These are phyloP conservation scores for Aspergillus spinulosporus DNA, from an alignment of 2,329 filamentous ascomycete species.

Conservation along the genomic window DNA sequence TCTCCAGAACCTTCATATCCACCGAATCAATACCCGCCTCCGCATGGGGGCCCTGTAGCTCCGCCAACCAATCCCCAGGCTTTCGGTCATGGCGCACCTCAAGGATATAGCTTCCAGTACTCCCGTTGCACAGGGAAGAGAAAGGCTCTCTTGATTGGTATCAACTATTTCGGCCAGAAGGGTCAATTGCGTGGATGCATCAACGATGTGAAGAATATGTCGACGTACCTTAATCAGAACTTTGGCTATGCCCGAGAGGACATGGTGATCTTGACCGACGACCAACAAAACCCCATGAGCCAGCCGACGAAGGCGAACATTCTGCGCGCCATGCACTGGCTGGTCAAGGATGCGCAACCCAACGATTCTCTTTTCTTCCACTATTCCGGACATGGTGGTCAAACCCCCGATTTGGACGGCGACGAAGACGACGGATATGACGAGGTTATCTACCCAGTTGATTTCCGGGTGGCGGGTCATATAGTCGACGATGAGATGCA, in stretches of 20 bases:
- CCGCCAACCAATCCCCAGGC: conserved; percentile 67
- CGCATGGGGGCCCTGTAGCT: conserved; percentile 57
- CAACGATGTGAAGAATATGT: conserved; percentile 98
- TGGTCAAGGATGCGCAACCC: conserved; percentile 87
- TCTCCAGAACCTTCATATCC: conserved; percentile 54
- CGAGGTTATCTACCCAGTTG: conserved; percentile 77
- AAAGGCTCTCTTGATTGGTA: conserved; percentile 88
- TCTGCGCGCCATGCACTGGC: conserved; percentile 93
- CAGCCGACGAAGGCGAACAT: conserved; percentile 97
- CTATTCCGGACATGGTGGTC: conserved; percentile 83
- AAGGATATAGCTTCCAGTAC: conserved; percentile 82
- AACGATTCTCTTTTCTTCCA: conserved; percentile 98
- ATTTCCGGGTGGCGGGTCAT: conserved; percentile 68
- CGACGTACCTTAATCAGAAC: conserved; percentile 79
- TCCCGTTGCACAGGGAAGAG: conserved; percentile 84
- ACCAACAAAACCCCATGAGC: conserved; percentile 96
- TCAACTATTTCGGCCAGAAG: conserved; percentile 93
- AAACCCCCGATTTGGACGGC: conserved; percentile 70
- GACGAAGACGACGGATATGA: conserved; percentile 78
- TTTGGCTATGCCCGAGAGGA: conserved; percentile 94
- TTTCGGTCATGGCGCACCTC: conserved; percentile 78
- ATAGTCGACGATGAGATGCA: conserved; percentile 81
- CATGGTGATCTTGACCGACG: conserved; percentile 95
- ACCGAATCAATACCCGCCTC: conserved; percentile 47
- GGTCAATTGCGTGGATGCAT: conserved; percentile 91